Evolutionary conservation across 2,329 filamentous ascomycete genomes (phyloP).

Genomic region (Paecilomyces sp.): DNA sequence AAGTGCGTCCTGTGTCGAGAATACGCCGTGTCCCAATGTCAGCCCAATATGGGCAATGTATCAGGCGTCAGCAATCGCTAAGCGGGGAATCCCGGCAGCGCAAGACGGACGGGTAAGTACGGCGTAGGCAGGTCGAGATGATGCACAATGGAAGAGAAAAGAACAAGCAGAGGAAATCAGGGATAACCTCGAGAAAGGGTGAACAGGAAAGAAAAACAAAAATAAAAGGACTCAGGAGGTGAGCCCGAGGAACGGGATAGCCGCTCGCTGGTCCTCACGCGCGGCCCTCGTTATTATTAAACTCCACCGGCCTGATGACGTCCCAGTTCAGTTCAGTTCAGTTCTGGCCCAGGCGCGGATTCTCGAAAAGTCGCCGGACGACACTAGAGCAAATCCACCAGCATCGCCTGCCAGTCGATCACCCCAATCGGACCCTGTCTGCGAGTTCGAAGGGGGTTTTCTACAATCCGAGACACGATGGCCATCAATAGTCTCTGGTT

Average conservation of each 20-base stretch:
- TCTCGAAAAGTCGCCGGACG: slow-evolving; percentile 1
- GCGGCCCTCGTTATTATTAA: background rate
- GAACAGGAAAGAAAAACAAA: background rate
- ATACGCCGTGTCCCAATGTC: background rate
- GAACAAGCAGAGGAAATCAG: background rate
- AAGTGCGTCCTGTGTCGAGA: background rate
- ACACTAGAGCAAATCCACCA: background rate
- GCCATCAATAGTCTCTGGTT: slow-evolving; percentile 48
- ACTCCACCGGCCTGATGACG: slow-evolving; percentile 16
- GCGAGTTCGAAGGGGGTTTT: background rate
- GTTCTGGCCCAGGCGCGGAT: slow-evolving; percentile 6
- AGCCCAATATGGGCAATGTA: background rate
- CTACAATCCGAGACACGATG: slow-evolving; percentile 22
- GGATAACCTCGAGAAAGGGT: background rate
- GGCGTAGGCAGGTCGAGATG: background rate
- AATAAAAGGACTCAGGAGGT: background rate
- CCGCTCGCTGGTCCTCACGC: slow-evolving; percentile 11
- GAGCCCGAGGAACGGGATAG: slow-evolving; percentile 11
- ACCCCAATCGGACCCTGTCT: slow-evolving; percentile 3
- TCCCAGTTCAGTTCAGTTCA: slow-evolving; percentile 6
- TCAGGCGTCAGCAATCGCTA: background rate
- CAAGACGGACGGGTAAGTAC: background rate
- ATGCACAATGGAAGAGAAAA: background rate
- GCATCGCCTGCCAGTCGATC: background rate
- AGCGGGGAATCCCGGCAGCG: background rate